These are phyloP conservation scores for Trichoderma atroviride DNA, from an alignment of 2,329 filamentous ascomycete genomes.

Conservation along the genomic window DNA sequence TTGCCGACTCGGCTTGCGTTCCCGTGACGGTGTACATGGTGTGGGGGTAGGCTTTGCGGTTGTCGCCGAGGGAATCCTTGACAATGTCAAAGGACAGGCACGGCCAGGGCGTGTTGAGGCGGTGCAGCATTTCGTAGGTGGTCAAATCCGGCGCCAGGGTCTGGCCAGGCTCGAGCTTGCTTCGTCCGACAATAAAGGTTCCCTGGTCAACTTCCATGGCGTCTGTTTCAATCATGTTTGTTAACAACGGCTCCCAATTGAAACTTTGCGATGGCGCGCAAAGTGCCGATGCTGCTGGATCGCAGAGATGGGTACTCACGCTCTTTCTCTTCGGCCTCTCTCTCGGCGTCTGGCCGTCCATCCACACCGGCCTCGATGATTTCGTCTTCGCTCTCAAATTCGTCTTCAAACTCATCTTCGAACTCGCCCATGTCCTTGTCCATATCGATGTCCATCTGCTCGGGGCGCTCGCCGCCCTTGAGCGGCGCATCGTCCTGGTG, in stretches of 20 bases:
- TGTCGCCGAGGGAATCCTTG: constrained; percentile 81
- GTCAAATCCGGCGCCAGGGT: constrained; percentile 86
- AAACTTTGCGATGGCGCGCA: background rate
- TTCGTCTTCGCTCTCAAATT: constrained; percentile 87
- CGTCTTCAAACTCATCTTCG: constrained; percentile 93
- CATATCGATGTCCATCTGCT: constrained; percentile 67
- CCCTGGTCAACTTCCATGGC: constrained; percentile 93
- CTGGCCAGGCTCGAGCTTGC: constrained; percentile 88
- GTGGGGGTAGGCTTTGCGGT: constrained; percentile 89
- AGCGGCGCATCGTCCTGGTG: constrained; percentile 52
- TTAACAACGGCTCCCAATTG: background rate
- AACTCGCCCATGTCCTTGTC: constrained; percentile 74
- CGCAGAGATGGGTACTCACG: constrained; percentile 41
- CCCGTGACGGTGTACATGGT: constrained; percentile 94
- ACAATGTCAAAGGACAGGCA: constrained; percentile 96
- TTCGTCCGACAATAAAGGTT: constrained; percentile 93
- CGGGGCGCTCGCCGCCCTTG: constrained; percentile 63
- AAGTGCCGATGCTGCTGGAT: background rate
- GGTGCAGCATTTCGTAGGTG: constrained; percentile 98
- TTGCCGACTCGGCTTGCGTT: constrained; percentile 80
- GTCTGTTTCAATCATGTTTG: constrained; percentile 45
- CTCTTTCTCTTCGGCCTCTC: constrained; percentile 84
- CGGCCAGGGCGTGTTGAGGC: constrained; percentile 90
- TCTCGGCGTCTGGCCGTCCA: constrained; percentile 86
- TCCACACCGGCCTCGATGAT: constrained; percentile 94